Evolutionary conservation across 208 protist genomes (phyloP), one percentile per base, ranked within the genome.

Genomic region (Vickermania ingenoplastis): DNA sequence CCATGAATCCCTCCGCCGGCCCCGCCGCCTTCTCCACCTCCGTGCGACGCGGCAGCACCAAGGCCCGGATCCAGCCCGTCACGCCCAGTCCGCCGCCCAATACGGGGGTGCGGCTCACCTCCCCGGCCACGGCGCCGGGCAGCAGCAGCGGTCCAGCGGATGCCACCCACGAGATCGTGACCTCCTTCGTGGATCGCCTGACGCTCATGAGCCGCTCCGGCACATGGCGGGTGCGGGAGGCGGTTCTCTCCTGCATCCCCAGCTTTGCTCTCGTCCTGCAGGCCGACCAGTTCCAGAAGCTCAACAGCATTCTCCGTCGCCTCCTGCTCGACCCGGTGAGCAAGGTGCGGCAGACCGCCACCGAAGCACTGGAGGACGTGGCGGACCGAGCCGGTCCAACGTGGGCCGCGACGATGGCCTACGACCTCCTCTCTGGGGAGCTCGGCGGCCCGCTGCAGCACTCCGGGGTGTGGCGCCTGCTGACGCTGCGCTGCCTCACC

Each of bases 161-260:
- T 45, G 36, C 36, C 36, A 45, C 36, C 31, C 57, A 69, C 25
- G 5, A 55, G 14, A 71, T 81, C 5, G 65, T 78, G 3, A 45
- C 31, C 7, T 53, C 51, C 29, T 65, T 88, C 41, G 63, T 79
- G 29, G 60, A 67, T 3, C 63, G 73, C 30, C 58, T 91, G 5
- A 61, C 67, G 53, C 30, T 45, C 54, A 75, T 88, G 26, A 77
- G 80, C 23, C 73, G 77, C 53, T 80, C 84, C 2, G 66, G 66
- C 30, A 92, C 83, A 69, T 92, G 85, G 82, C 78, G 82, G 29
- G 66, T 86, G 48, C 81, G 85, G 45, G 70, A 87, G 28, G 72
- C 75, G 5, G 74, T 79, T 2, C 73, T 83, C 23, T 60, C 66
- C 41, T 64, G 59, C 1, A 28, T 84, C 51, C 71, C 73, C 13